Evolutionary conservation across 2,329 filamentous ascomycete species (phyloP).

Genomic region (Stromatinia cepivora): DNA sequence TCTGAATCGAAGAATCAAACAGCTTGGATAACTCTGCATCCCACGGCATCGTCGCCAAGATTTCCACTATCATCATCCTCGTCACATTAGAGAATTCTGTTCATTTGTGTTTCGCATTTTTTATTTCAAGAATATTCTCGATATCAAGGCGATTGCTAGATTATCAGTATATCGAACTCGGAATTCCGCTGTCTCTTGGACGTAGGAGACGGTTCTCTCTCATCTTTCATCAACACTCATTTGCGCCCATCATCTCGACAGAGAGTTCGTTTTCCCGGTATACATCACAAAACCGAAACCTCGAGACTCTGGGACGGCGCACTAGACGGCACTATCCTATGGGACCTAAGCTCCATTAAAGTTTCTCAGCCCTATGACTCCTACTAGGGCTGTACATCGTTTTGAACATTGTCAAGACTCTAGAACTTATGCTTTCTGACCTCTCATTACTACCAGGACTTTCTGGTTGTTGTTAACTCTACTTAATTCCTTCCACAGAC

Average conservation of each 20-base stretch:
- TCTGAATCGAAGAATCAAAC: slow-evolving; percentile 6
- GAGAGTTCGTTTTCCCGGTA: not conserved
- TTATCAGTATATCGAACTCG: not conserved
- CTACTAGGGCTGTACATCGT: not conserved
- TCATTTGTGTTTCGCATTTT: slow-evolving; percentile 1
- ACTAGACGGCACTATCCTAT: not conserved
- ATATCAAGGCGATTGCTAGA: slow-evolving; percentile 6
- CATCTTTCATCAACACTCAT: not conserved
- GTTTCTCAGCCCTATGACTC: not conserved
- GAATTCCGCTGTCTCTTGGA: not conserved
- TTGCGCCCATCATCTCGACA: not conserved
- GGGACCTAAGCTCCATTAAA: not conserved
- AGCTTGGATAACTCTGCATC: not conserved
- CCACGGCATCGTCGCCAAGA: not conserved
- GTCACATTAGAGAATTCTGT: not conserved
- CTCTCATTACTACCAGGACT: slow-evolving; percentile 10
- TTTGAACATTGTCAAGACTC: not conserved
- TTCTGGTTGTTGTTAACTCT: slow-evolving; percentile 17
- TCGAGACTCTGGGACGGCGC: not conserved
- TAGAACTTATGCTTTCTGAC: slow-evolving; percentile 16
- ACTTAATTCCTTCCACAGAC: not conserved
- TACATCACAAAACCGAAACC: not conserved
- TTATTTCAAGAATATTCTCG: slow-evolving; percentile 9
- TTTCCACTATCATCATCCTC: not conserved
- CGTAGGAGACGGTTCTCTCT: not conserved